These are phyloP conservation scores for Aspergillus sp. DNA, from an alignment of 2,329 filamentous ascomycete genomes.

Conservation along the genomic window DNA sequence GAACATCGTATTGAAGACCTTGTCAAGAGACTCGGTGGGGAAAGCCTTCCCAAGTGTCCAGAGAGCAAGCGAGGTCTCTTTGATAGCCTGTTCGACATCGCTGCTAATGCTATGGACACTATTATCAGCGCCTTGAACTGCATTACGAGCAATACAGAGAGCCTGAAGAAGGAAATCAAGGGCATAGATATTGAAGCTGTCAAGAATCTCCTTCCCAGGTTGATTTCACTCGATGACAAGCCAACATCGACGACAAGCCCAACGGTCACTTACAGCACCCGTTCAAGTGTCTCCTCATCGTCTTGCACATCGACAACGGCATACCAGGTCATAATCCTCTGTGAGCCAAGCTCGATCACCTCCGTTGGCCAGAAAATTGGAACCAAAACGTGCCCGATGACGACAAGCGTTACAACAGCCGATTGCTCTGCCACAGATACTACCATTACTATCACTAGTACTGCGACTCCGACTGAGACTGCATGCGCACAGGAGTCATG, in stretches of 20 bases:
- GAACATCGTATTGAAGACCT: neutral
- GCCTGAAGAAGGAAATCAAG: neutral
- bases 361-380: neutral
- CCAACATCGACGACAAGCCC: too few relatives aligned
- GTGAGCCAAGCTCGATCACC: neutral
- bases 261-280: too few relatives aligned
- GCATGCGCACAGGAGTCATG: neutral
- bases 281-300: neutral
- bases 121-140: too few relatives aligned
- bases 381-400: slow-evolving; percentile 5
- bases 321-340: slow-evolving; percentile 5
- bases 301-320: slow-evolving; percentile 8
- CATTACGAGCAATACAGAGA: neutral
- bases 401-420: slow-evolving; percentile 1
- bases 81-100: too few relatives aligned
- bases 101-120: too few relatives aligned
- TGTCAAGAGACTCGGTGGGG: too few relatives aligned
- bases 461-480: neutral
- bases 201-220: neutral
- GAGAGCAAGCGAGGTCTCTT: too few relatives aligned
- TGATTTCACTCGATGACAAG: too few relatives aligned
- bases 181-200: neutral
- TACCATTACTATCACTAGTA: slow-evolving; percentile 1
- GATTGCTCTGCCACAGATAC: slow-evolving; percentile 12
- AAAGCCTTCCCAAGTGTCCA: too few relatives aligned